These are phyloP conservation scores for Auricularia auricula-judae DNA, from an alignment of 768 basidiomycete genomes.

Conservation along the genomic window DNA sequence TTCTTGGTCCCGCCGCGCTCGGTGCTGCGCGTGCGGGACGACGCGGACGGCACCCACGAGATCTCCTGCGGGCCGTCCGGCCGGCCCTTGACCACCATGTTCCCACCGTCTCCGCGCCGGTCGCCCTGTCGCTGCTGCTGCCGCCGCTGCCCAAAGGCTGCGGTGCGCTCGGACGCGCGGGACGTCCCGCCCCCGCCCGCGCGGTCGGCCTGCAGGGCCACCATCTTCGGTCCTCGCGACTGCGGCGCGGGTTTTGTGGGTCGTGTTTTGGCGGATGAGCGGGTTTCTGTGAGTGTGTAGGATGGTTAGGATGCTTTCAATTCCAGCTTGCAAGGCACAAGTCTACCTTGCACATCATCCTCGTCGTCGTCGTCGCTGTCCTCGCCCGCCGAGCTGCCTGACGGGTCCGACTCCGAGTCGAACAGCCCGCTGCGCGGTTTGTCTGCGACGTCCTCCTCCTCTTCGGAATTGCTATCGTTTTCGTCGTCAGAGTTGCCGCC, in stretches of 20 bases:
- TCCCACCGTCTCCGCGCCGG: conserved; percentile 18
- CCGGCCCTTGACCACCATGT: conserved; percentile 7
- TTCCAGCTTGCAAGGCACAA: background rate
- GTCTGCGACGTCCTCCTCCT: conserved; percentile 83
- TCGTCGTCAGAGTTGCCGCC: conserved; percentile 11
- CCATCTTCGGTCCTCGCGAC: background rate
- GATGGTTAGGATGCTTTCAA: background rate
- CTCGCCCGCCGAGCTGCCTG: conserved; percentile 12
- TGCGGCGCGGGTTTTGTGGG: background rate
- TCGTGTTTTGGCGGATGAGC: background rate
- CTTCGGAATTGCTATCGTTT: conserved; percentile 56
- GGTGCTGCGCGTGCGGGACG: conserved; percentile 25
- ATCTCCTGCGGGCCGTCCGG: conserved; percentile 69
- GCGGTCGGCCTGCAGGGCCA: background rate
- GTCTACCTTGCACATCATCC: conserved; percentile 9
- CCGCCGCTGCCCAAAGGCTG: conserved; percentile 6
- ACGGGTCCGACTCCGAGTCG: conserved; percentile 14
- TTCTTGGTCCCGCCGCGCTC: conserved; percentile 33
- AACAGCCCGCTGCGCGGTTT: conserved; percentile 21
- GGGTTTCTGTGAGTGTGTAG: background rate
- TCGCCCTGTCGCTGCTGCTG: conserved; percentile 31
- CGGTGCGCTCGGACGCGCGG: background rate
- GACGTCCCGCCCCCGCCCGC: background rate
- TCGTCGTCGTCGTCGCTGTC: conserved; percentile 14
- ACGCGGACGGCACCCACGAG: conserved; percentile 60